Base-by-base conservation (phyloP, 2,329 filamentous ascomycete species). In the Aaosphaeria arxii region DNA sequence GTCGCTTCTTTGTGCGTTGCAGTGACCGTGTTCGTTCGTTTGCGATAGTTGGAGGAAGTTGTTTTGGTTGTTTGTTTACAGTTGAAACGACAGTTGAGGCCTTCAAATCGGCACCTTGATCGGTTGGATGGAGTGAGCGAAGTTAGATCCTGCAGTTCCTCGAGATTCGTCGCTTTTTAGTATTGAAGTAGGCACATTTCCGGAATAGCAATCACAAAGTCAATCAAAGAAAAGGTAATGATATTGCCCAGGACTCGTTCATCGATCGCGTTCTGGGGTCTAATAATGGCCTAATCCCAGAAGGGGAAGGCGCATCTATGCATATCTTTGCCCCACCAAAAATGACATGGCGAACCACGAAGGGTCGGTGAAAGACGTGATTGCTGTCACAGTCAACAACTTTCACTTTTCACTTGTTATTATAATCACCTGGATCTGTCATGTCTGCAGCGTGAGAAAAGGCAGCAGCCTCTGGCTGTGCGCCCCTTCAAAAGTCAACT, bases 391-490 rank as follows among this genome's bases (percentile, higher is more conserved):
- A 24, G 17, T 9, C 33, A 36, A 36, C 33, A 36, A 9, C 9
- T 36, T 36, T 36, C 33, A 9, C 13, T 36, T 36, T 11, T 36
- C 13, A 36, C 33, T 36, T 36, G 9, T 36, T 36, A 9, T 11
- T 13, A 36, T 13, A 36, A 13, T 9, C 33, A 9, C 13, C 9
- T 9, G 9, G 9, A 36, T 36, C 9, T 24, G 24, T 40, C 44
- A 69, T 70, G 67, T 62, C 59, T 67, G 64, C 67, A 64, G 67
- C 70, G 66, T 73, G 33, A 36, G n/a, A 61, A 71, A 68, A 66
- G 67, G 66, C 65, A 66, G 71, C 71, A 67, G 74, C 73, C 74
- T 70, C 71, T 24, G 73, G 74, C 74, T 75, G 73, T 70, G 62
- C 52, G 62, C 71, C 69, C 70, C 54, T 58, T 36, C 33, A 9